Evolutionary conservation across 176 grass and related monocot genomes (phyloP).

Genomic region (Oryza brachyantha): DNA sequence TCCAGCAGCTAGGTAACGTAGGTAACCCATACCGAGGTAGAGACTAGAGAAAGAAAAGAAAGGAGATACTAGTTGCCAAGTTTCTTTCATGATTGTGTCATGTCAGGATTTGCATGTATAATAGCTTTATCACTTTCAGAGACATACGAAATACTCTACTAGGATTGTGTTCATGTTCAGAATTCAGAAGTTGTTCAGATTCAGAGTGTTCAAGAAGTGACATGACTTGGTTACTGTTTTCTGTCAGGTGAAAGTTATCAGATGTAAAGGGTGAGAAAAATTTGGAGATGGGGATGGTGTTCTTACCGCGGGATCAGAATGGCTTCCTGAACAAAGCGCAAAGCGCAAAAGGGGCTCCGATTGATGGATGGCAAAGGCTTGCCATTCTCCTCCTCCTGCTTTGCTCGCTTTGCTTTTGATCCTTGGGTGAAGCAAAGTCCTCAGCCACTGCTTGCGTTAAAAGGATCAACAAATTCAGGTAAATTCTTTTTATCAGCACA

Average conservation of each 20-base stretch:
- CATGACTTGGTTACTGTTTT: neutral
- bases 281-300: neutral
- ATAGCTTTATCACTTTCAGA: constrained; percentile 39
- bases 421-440: constrained; percentile 69
- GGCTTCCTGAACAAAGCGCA: constrained; percentile 90
- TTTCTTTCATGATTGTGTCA: constrained; percentile 46
- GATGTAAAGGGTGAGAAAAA: neutral
- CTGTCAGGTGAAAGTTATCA: neutral
- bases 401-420: constrained; percentile 66
- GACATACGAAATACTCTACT: constrained; percentile 16
- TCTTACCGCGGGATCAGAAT: constrained; percentile 92
- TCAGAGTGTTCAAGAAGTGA: neutral
- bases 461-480: constrained; percentile 1
- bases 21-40: neutral
- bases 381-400: constrained; percentile 48
- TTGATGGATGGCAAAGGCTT: constrained; percentile 67
- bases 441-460: constrained; percentile 64
- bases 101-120: neutral
- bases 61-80: constrained; percentile 12
- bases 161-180: neutral
- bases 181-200: too few relatives aligned
- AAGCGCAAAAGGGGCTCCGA: constrained; percentile 80
- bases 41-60: neutral
- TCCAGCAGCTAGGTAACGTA: neutral
- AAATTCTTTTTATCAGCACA: neutral